A percentile compares a stretch with the other conserved stretches of the same genome.
Conservation (phyloP, 2,329 filamentous ascomycete genomes). For the Cadophora sp. region DNA sequence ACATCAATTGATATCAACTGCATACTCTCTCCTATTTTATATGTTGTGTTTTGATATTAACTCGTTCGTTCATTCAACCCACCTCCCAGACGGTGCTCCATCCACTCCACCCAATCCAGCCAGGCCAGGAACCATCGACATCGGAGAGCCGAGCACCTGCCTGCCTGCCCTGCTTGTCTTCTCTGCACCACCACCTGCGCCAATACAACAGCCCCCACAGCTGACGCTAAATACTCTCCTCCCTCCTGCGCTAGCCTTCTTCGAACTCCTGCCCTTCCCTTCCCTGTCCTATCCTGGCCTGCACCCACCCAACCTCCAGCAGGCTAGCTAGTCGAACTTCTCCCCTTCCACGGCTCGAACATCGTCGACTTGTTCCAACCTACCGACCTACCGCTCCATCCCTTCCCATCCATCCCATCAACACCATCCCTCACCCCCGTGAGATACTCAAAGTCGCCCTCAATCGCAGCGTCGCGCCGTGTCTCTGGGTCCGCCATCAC, state of each 20-base stretch:
- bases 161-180: too few relatives aligned
- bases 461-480: conserved; percentile 13
- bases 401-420: neutral
- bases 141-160: conserved; percentile 6
- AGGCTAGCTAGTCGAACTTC: neutral
- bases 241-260: too few relatives aligned
- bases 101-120: neutral
- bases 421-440: neutral
- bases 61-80: too few relatives aligned
- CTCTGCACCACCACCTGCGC: too few relatives aligned
- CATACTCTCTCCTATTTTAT: neutral
- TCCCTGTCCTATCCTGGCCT: too few relatives aligned
- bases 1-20: neutral
- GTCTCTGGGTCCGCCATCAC: neutral
- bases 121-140: conserved; percentile 2
- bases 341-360: neutral
- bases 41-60: too few relatives aligned
- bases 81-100: too few relatives aligned
- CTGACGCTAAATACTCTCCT: neutral
- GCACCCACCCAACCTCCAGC: neutral
- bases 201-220: neutral
- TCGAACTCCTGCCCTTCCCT: too few relatives aligned
- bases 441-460: conserved; percentile 2
- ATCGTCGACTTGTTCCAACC: neutral
- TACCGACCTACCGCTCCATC: neutral